Percentiles rank a stretch among this genome's conserved stretches.
Conservation (phyloP, 805 yeast genomes). For the Barnettozyma pratensis region DNA sequence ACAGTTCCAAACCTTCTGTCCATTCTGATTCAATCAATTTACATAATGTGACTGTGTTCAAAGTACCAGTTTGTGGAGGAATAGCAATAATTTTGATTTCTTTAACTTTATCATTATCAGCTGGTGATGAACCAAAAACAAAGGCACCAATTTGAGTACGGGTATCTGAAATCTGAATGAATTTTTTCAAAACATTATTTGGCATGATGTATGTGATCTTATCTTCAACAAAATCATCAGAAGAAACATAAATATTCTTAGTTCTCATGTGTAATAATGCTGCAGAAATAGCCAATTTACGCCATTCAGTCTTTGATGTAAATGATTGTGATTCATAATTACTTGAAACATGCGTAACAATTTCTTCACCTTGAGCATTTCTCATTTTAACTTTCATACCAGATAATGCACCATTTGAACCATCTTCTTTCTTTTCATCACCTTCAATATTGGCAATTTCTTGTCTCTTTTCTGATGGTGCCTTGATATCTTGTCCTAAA, state of each 20-base stretch:
- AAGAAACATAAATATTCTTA: slow-evolving; percentile 66
- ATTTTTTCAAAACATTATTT: slow-evolving; percentile 67
- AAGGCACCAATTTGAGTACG: slow-evolving; percentile 79
- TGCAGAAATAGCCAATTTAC: slow-evolving; percentile 77
- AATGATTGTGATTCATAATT: slow-evolving; percentile 82
- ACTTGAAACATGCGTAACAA: slow-evolving; percentile 88
- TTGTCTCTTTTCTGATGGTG: slow-evolving; percentile 85
- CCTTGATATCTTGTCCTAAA: slow-evolving; percentile 87
- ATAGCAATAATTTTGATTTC: slow-evolving; percentile 72
- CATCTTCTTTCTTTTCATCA: slow-evolving; percentile 30
- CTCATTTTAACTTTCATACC: slow-evolving; percentile 74
- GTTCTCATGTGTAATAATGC: slow-evolving; percentile 67
- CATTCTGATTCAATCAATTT: slow-evolving; percentile 47
- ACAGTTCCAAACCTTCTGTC: slow-evolving; percentile 58
- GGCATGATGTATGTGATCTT: slow-evolving; percentile 75
- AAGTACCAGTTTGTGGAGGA: slow-evolving; percentile 84
- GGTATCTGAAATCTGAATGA: slow-evolving; percentile 75
- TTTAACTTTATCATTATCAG: slow-evolving; percentile 64
- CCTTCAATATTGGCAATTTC: slow-evolving; percentile 73
- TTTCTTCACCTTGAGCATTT: slow-evolving; percentile 95
- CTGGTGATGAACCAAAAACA: slow-evolving; percentile 75
- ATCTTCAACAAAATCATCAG: slow-evolving; percentile 57
- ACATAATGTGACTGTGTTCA: slow-evolving; percentile 40
- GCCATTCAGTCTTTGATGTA: slow-evolving; percentile 86
- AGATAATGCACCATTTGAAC: slow-evolving; percentile 26